Evolutionary conservation across 768 basidiomycete genomes (phyloP), one percentile per base, ranked within the genome.

Genomic region (Mycena vulgaris): DNA sequence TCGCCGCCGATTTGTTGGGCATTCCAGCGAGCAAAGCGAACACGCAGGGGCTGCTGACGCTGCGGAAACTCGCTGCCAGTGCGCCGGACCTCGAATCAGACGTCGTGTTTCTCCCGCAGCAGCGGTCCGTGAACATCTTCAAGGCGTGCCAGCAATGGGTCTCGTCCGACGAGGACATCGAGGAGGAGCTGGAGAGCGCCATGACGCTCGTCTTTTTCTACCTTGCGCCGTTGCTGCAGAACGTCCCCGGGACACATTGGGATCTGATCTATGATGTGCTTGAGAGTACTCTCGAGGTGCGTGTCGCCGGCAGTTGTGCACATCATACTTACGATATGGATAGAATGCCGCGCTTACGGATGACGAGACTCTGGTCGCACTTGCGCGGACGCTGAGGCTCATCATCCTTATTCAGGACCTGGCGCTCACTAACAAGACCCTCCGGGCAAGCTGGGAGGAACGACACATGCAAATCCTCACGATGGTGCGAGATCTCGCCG

Each of bases 111-210:
- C 84, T 99, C 5, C 93, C 95, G 0, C 92, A 94, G 75, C 91
- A 88, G 49, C 85, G 98, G 11, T 92, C 95, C 0, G 89, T 99
- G 52, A 97, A 97, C 78, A 87, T 97, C 25, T 83, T 98, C 75
- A 95, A 95, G 77, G 87, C 91, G 0, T 91, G 94, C 59, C 93
- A 94, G 75, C 84, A 86, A n/a, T 99, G 97, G 97, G 84, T 96
- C 21, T 70, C 82, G 7, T 78, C 84, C 77, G 90, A 78, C 47
- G 90, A 90, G 16, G 90, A 92, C 28, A 80, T 95, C 3, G 87
- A 90, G 30, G 94, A 95, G 72, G 91, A 93, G 53, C 86, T 96
- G 4, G 94, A 98, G 77, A 90, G 89, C 66, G 88, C 86, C 61
- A 90, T 97, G 84, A 90, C 93, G 9, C 79, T 90, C 69, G 78